A percentile compares a stretch with the other conserved stretches of the same genome.
Conservation (phyloP, 192 early-diverging fungal genomes). For the Diversispora eburnea region DNA sequence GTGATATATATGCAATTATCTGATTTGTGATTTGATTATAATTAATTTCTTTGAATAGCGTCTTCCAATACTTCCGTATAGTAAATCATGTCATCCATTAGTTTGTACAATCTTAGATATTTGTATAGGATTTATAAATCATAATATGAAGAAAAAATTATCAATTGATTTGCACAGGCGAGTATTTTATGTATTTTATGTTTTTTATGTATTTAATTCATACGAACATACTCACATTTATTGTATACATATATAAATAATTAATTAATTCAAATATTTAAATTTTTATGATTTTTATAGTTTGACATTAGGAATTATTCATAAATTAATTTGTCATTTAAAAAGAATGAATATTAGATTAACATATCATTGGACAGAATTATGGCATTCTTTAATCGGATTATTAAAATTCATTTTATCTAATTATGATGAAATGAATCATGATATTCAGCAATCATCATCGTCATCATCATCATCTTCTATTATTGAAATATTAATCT, state of each 20-base stretch:
- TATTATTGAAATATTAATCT: constrained; percentile 13
- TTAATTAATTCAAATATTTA: background rate
- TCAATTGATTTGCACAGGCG: constrained; percentile 47
- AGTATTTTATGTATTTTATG: background rate
- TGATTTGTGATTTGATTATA: background rate
- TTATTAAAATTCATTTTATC: constrained; percentile 44
- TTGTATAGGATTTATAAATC: constrained; percentile 48
- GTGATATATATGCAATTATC: constrained; percentile 3
- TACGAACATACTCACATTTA: background rate
- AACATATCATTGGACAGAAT: constrained; percentile 55
- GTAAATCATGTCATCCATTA: constrained; percentile 38
- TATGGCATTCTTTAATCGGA: constrained; percentile 50
- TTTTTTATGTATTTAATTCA: background rate
- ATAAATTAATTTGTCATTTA: constrained; percentile 32
- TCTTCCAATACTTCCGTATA: constrained; percentile 43
- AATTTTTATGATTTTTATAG: constrained; percentile 15
- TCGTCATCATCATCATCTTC: too few species aligned
- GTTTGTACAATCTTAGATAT: constrained; percentile 46
- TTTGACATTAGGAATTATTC: constrained; percentile 29
- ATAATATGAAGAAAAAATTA: constrained; percentile 55
- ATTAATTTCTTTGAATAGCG: constrained; percentile 34
- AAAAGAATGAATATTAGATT: constrained; percentile 33
- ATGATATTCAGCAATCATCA: background rate
- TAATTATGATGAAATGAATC: constrained; percentile 37
- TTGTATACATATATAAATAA: background rate